Evolutionary conservation across 2,329 filamentous ascomycete genomes (phyloP).

Genomic region (Meredithiella fracta): DNA sequence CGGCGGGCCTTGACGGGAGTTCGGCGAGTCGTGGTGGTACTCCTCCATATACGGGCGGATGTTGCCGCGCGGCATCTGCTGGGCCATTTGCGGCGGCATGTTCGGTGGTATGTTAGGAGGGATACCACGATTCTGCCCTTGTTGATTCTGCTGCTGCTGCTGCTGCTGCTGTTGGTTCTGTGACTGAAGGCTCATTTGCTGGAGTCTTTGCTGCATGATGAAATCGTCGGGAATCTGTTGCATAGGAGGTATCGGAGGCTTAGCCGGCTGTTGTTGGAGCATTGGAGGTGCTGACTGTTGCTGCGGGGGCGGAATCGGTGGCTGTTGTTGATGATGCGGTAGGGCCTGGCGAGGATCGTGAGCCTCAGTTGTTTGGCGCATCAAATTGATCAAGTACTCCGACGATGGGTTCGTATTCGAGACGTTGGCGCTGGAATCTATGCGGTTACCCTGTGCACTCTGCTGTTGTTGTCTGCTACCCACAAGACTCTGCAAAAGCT

Average conservation of each 20-base stretch:
- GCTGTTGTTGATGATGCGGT: conserved; percentile 33
- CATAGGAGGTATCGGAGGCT: conserved; percentile 8
- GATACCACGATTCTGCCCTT: conserved; percentile 10
- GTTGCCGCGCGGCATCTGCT: conserved; percentile 20
- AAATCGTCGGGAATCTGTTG: conserved; percentile 7
- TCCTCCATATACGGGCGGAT: conserved; percentile 38
- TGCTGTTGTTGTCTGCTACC: conserved; percentile 23
- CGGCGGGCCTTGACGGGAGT: conserved; percentile 30
- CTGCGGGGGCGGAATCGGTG: conserved; percentile 19
- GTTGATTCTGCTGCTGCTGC: conserved; percentile 17
- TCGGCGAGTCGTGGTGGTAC: conserved; percentile 33
- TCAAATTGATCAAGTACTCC: conserved; percentile 74
- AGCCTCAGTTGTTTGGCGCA: conserved; percentile 39
- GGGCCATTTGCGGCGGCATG: too few relatives aligned
- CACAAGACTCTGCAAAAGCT: conserved; percentile 44
- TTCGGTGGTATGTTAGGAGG: neutral
- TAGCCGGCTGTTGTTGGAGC: conserved; percentile 14
- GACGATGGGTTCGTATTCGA: conserved; percentile 43
- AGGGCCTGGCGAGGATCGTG: conserved; percentile 35
- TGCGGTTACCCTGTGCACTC: conserved; percentile 9
- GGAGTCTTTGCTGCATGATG: conserved; percentile 16
- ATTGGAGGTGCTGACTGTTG: conserved; percentile 14
- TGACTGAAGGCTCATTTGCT: conserved; percentile 20
- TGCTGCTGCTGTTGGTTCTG: conserved; percentile 20
- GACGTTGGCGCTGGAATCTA: conserved; percentile 15